Conservation (phyloP, 2,329 filamentous ascomycete species). For the Verticillium longisporum region DNA sequence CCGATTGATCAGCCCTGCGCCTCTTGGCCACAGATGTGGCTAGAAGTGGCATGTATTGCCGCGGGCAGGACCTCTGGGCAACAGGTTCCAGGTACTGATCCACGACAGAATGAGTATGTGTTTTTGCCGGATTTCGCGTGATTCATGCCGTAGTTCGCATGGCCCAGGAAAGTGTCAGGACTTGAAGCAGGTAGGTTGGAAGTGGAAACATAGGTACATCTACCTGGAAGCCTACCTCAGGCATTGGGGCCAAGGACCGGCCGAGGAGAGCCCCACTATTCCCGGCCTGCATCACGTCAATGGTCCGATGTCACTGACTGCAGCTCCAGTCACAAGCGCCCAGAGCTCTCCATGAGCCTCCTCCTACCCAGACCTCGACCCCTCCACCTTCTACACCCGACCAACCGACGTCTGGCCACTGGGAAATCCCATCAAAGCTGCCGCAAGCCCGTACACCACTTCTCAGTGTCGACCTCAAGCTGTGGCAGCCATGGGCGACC, state of each 20-base stretch:
- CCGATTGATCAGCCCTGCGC: background rate
- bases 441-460: background rate
- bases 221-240: background rate
- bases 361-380: too few species aligned
- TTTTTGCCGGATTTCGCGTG: too few species aligned
- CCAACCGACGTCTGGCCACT: background rate
- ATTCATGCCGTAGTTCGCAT: too few species aligned
- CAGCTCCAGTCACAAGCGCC: background rate
- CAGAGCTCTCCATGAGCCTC: background rate
- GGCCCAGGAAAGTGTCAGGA: too few species aligned
- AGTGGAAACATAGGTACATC: too few species aligned
- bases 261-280: background rate
- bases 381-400: background rate
- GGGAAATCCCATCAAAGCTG: background rate
- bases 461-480: background rate
- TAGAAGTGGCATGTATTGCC: background rate
- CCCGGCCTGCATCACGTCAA: background rate
- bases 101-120: too few species aligned
- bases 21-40: background rate
- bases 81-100: background rate
- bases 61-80: background rate
- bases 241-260: background rate
- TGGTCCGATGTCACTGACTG: background rate
- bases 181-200: too few species aligned
- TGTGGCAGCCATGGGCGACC: slow-evolving; percentile 45